Evolutionary conservation across 2,329 filamentous ascomycete species (phyloP), one percentile per base, ranked within the genome.

Genomic region (Sporothrix luriei): DNA sequence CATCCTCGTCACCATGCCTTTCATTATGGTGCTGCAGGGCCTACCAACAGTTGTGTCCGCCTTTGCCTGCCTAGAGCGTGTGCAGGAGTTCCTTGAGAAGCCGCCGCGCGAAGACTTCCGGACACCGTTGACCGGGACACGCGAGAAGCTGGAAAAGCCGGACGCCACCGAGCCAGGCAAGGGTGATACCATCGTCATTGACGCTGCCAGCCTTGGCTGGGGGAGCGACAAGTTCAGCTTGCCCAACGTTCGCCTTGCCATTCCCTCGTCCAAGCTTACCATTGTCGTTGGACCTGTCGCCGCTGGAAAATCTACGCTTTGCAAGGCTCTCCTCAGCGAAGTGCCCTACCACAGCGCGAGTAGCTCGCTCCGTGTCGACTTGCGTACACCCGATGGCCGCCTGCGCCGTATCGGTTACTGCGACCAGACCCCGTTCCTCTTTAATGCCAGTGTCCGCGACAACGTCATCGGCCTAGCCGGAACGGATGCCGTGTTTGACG

Each of bases 231-330:
- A 71, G 14, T 69, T 71, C 19, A 69, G 75, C 13, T 74, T 83
- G 3, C 72, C 55, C 0, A 66, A 78, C 9, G 73, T 83, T 26
- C 72, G 77, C n/a, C 74, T 83, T 3, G 73, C 71, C 0, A 70
- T 83, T 2, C 72, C 73, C 2, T 68, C 71, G 0, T 75, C 73
- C 3, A 73, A 77, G 4, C 75, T 84, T 10, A 80, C 77, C 10
- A 76, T 84, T 4, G 72, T 84, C 0, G 74, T 82, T 11, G 82
- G 82, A 0, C 81, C 82, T 0, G 76, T 84, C 4, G 83, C 79
- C 0, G 80, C 79, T 0, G 82, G 82, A 0, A 84, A 84, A 71
- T 82, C 79, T 0, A 80, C 82, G 0, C 72, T 84, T 0, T 78
- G 81, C 71, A 80, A 80, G 66, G 78, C 78, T 0, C 73, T 84